Base-by-base conservation (phyloP, 106 monocot species). In the Dendrobium chrysotoxum region DNA sequence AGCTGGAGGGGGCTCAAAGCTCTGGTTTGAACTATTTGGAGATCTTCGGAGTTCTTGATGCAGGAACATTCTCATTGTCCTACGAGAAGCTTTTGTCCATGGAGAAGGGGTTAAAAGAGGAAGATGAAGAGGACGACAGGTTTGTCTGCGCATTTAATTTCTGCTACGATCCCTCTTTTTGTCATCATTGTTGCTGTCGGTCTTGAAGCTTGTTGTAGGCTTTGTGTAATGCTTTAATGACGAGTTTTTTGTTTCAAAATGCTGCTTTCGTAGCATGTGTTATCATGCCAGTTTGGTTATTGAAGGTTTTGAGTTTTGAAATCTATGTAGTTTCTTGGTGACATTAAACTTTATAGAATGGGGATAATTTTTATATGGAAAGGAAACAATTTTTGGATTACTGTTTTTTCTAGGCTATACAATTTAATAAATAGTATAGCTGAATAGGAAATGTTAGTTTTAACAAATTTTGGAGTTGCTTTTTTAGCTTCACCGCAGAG, bases 41-140 rank as follows among this genome's bases (percentile, higher is more conserved):
- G 77, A 91, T 98, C 61, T 98, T 98, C 58, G 91, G 95, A 57
- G 87, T 88, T 13, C 80, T 83, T 58, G 88, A 86, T 26, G 85
- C 54, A 17, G 84, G 78, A 25, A 85, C 78, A 31, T 87, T 95
- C 25, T 91, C 88, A 8, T 87, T 84, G 17, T 70, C 91, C 7
- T 95, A 88, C 41, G 89, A 98, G 88, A 92, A 92, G 79, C 40
- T 92, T 65, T 74, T 92, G 20, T 79, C 75, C 39, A 21, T 18
- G 26, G 40, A 17, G n/a, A 76, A 23, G 45, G 76, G 76, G 47
- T 70, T 31, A 12, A 70, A 35, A n/a, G 70, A 31, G 70, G 9
- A 16, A 70, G 70, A 35, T 15, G 6, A 39, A 35, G 38, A 72
- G 74, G 74, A 20, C 7, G 39, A 45, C 31, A 78, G 42, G 75